Evolutionary conservation across 2,329 filamentous ascomycete genomes (phyloP).

Genomic region (Sarocladium brachiariae): DNA sequence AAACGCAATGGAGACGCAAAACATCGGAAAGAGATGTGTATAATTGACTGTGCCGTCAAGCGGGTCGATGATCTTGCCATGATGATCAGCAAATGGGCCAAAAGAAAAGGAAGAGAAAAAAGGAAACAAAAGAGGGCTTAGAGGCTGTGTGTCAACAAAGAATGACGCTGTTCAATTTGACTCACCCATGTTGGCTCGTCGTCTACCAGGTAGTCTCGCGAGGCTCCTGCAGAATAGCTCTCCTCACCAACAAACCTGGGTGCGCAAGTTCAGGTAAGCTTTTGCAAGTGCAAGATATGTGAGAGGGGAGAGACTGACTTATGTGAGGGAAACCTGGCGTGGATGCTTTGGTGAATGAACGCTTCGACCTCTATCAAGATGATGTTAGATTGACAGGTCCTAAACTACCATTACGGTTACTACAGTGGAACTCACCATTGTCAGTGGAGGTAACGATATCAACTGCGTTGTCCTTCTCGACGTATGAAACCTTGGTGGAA

Average conservation of each 20-base stretch:
- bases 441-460: constrained; percentile 75
- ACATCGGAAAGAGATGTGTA: constrained; percentile 74
- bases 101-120: no score
- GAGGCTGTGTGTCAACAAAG: no score
- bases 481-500: constrained; percentile 18
- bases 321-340: constrained; percentile 56
- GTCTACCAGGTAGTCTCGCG: constrained; percentile 61
- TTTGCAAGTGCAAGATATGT: background rate
- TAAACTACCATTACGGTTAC: no score
- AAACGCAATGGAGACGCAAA: constrained; percentile 71
- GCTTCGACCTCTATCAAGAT: constrained; percentile 55
- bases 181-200: constrained; percentile 17
- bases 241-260: constrained; percentile 70
- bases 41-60: constrained; percentile 78
- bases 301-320: constrained; percentile 53
- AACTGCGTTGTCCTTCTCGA: constrained; percentile 68
- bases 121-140: no score
- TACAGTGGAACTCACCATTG: constrained; percentile 42
- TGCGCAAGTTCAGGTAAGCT: constrained; percentile 8
- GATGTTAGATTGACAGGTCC: background rate
- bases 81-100: constrained; percentile 50
- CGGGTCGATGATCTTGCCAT: constrained; percentile 65
- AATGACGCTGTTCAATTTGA: no score
- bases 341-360: constrained; percentile 58
- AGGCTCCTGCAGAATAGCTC: constrained; percentile 61